These are phyloP conservation scores for Phaeosphaeriaceae sp. DNA, from an alignment of 2,329 filamentous ascomycete species.

Conservation along the genomic window DNA sequence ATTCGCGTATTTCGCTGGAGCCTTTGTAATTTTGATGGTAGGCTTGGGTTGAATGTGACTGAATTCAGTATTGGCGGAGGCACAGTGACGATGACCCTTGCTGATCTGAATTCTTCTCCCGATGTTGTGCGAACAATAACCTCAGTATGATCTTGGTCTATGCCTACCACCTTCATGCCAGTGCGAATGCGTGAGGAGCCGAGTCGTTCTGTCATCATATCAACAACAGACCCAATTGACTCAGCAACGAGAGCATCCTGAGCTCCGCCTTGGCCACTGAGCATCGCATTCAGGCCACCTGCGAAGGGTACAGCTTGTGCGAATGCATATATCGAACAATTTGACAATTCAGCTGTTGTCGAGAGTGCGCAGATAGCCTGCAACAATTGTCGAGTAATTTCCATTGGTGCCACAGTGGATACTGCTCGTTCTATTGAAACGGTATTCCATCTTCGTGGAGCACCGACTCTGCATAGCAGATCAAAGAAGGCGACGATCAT, in stretches of 20 bases:
- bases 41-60: neutral
- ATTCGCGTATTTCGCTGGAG: neutral
- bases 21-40: neutral
- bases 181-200: neutral
- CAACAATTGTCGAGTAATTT: neutral
- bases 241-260: neutral
- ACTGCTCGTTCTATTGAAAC: neutral
- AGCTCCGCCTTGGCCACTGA: neutral
- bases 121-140: neutral
- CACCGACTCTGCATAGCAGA: neutral
- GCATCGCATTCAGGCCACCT: neutral
- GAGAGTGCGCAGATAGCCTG: neutral
- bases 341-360: neutral
- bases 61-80: neutral
- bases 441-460: neutral
- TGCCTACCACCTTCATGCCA: neutral
- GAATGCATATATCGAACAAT: neutral
- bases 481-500: neutral
- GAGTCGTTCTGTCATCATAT: neutral
- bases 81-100: neutral
- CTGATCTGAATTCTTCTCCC: neutral
- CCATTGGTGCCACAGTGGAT: neutral
- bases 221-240: neutral
- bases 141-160: neutral
- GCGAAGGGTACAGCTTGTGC: neutral